Percentiles rank a stretch among this genome's conserved stretches.
Evolutionary conservation across 2,329 filamentous ascomycete species (phyloP).

Genomic region (Aspergillus thermomutatus): DNA sequence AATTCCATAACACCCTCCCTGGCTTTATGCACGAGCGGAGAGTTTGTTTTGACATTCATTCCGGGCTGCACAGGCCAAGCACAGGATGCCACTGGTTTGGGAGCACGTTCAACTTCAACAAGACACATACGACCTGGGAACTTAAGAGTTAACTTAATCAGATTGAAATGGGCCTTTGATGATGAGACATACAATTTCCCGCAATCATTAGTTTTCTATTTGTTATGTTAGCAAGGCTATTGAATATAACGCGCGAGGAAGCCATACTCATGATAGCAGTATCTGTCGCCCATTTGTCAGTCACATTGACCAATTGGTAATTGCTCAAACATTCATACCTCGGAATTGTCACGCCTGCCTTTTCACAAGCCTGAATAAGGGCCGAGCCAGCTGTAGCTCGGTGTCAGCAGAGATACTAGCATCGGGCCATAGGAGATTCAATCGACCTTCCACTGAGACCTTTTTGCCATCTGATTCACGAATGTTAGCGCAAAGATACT

Average conservation of each 20-base stretch:
- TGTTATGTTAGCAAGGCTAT: conserved; percentile 22
- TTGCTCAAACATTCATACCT: conserved; percentile 52
- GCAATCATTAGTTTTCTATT: conserved; percentile 93
- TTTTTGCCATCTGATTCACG: conserved; percentile 81
- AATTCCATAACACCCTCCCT: conserved; percentile 99
- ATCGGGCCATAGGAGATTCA: neutral
- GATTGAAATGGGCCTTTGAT: neutral
- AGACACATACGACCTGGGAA: conserved; percentile 79
- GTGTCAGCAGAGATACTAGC: conserved; percentile 23
- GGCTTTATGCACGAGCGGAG: conserved; percentile 92
- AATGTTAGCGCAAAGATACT: conserved; percentile 50
- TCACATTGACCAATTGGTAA: neutral
- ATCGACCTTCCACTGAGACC: conserved; percentile 89
- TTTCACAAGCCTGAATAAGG: conserved; percentile 98
- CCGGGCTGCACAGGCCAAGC: conserved; percentile 98
- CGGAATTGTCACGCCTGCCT: conserved; percentile 85
- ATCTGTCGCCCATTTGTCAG: conserved; percentile 57
- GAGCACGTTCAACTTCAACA: conserved; percentile 93
- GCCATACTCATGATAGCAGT: conserved; percentile 95
- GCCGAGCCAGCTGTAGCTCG: conserved; percentile 75
- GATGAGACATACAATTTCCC: conserved; percentile 69
- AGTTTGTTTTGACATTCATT: conserved; percentile 99
- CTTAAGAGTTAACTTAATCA: conserved; percentile 6
- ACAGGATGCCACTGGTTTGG: conserved; percentile 96
- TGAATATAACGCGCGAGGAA: conserved; percentile 15